A percentile compares a stretch with the other conserved stretches of the same genome.
These are phyloP conservation scores for Pseudozyma tsukubaensis DNA, from an alignment of 1,284 basidiomycete species.

Conservation along the genomic window DNA sequence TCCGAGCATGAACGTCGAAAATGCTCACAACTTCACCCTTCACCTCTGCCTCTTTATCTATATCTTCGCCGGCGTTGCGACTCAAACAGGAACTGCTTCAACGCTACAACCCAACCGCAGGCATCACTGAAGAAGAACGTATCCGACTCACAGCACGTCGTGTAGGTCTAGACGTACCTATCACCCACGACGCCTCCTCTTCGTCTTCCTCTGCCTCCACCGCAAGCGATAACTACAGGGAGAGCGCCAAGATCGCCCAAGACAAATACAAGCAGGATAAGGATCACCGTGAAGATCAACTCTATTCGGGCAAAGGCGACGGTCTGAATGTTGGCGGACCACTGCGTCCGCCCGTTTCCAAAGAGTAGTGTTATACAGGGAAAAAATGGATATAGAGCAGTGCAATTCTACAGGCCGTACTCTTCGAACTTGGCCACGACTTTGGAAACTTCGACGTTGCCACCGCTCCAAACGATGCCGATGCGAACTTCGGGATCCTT, in stretches of 20 bases:
- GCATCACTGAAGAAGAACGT: constrained; percentile 81
- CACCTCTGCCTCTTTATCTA: constrained; percentile 70
- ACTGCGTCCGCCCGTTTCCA: constrained; percentile 32
- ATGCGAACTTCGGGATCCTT: constrained; percentile 55
- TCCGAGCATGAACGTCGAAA: neutral
- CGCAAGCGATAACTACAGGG: constrained; percentile 24
- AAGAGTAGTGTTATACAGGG: constrained; percentile 20
- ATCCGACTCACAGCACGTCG: constrained; percentile 84
- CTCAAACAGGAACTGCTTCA: constrained; percentile 49
- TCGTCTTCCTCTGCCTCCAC: neutral
- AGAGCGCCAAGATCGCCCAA: constrained; percentile 45
- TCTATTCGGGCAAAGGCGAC: constrained; percentile 49
- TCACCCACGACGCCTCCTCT: constrained; percentile 23
- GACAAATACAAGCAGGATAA: constrained; percentile 41
- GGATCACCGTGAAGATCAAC: constrained; percentile 30
- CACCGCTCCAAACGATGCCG: constrained; percentile 67
- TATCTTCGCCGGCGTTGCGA: constrained; percentile 74
- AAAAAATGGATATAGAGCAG: neutral
- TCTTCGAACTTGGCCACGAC: constrained; percentile 48
- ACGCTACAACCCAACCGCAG: constrained; percentile 84
- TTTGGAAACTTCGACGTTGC: constrained; percentile 59
- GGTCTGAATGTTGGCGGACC: constrained; percentile 47
- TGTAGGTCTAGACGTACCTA: constrained; percentile 76
- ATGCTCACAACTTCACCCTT: neutral
- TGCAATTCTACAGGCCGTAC: constrained; percentile 26